Base-by-base conservation (phyloP, 2,329 filamentous ascomycete species). In the Fusarium sublunatum region DNA sequence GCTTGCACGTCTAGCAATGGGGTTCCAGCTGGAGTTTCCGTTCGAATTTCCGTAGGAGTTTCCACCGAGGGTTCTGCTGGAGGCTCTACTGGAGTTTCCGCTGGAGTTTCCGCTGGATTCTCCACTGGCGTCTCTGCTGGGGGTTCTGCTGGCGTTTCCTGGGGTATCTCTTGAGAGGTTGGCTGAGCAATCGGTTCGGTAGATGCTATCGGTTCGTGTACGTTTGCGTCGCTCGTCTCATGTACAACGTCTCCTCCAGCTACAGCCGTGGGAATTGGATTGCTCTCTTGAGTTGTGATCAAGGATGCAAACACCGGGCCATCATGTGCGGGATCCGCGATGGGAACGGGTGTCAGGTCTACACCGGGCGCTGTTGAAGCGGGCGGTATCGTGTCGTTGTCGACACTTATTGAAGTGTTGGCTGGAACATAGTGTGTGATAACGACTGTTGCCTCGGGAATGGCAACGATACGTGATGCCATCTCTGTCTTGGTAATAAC, bases 401-500 rank as follows among this genome's bases (percentile, higher is more conserved):
- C 36, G 12, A 26, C 48, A 19, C 46, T 53, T n/a, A 58, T 44
- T 42, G 63, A 46, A 47, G 26, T 32, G 39, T 51, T 64, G 48
- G 50, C 48, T 24, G 63, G 63, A 42, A 67, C 63, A 41, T 61
- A 48, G 24, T 61, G 40, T 31, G 63, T 66, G 28, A 66, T 40
- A 40, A 67, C 59, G 25, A 66, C 31, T 11, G 63, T 64, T 15
- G 63, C 57, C 24, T 58, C 46, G 11, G 63, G 63, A 38, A 66
- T 41, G 34, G 57, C 49, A 51, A 67, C 47, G 34, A 35, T 40
- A 25, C 39, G 46, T 38, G 63, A 64, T 25, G 63, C 58, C 63
- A 66, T 64, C 32, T 61, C 58, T 7, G 63, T 66, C 46, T 64
- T 19, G 10, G 47, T 66, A 26, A 66, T 50, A 29, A 65, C 53